Percentiles rank a stretch among this genome's conserved stretches.
Evolutionary conservation across 176 grass and related monocot genomes (phyloP).

Genomic region (Pontederia crassipes): DNA sequence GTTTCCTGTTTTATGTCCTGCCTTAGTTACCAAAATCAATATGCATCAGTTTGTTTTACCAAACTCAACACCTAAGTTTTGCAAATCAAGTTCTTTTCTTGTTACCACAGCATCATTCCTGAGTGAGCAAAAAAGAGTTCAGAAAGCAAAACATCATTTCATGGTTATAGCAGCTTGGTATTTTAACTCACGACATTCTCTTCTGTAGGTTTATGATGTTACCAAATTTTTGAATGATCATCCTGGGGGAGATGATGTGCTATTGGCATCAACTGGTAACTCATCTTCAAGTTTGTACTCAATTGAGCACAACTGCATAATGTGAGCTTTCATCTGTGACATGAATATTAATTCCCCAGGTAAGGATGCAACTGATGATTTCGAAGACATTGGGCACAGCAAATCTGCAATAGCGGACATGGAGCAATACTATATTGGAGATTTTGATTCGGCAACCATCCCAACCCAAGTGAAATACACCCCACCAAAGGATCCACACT

Average conservation of each 20-base stretch:
- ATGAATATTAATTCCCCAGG: constrained; percentile 23
- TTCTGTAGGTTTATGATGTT: constrained; percentile 54
- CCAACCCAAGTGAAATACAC: constrained; percentile 39
- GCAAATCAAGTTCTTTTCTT: too few relatives aligned
- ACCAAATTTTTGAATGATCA: constrained; percentile 73
- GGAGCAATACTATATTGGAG: constrained; percentile 39
- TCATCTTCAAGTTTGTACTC: not conserved
- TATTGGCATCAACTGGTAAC: constrained; percentile 68
- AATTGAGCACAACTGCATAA: not conserved
- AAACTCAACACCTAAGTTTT: too few relatives aligned
- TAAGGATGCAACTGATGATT: constrained; percentile 77
- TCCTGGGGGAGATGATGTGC: constrained; percentile 67
- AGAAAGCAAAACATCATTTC: too few relatives aligned
- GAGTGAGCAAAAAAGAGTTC: too few relatives aligned
- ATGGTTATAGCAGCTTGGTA: not conserved
- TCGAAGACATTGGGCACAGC: constrained; percentile 76
- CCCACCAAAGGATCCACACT: constrained; percentile 65
- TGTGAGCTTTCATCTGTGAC: not conserved
- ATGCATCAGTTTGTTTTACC: too few relatives aligned
- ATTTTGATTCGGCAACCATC: constrained; percentile 37
- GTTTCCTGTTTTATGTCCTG: too few relatives aligned
- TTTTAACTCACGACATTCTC: not conserved
- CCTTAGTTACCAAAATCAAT: too few relatives aligned
- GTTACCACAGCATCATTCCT: too few relatives aligned
- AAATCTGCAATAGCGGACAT: constrained; percentile 59